Evolutionary conservation across 257 asterid genomes (phyloP), one percentile per base, ranked within the genome.

Genomic region (Solanum tarijense): DNA sequence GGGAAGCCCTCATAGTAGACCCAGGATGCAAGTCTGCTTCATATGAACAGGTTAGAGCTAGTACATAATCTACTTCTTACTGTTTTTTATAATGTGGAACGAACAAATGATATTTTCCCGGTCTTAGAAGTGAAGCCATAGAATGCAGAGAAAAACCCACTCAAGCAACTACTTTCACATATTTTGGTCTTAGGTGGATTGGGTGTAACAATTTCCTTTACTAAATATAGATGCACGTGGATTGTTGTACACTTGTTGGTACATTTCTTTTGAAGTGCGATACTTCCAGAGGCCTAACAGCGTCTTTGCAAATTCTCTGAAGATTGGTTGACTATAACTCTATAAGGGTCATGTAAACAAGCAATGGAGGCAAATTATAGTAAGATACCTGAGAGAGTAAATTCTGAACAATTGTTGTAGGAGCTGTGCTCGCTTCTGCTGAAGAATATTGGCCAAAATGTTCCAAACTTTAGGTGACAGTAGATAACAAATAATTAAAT

Each of bases 1-100:
- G 98, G 84, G 98, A 97, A 88, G 99, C 98, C 88, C 93, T 97
- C 89, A 92, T 97, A 73, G 93, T 97, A 86, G 99, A 97, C 90
- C 99, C 99, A 43, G 99, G 99, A 82, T 97, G 99, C 94, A 93
- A 89, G 91, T 93, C 96, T 43, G 89, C 91, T 85, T 87, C 91
- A 89, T 94, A 94, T 91, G 92, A 92, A 88, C 98, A 96, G 98
- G 99, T 97, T 92, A 82, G 86, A 82, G 31, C 41, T 55, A 25
- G 27, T 85, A 41, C 58, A 41, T 65, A 20, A 12, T 84, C 38
- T 71, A 46, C 65, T 55, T 55, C 25, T 55, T 55, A 55, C 65
- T 58, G 66, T 7, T 58, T 58, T 48, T 58, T 20, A 58, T 58
- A 20, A 58, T 58, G 25, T 20, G 66, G 25, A 58, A 58, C 5